Conservation (phyloP, 495 filamentous ascomycete genomes). For the Tuber microsphaerosporum region DNA sequence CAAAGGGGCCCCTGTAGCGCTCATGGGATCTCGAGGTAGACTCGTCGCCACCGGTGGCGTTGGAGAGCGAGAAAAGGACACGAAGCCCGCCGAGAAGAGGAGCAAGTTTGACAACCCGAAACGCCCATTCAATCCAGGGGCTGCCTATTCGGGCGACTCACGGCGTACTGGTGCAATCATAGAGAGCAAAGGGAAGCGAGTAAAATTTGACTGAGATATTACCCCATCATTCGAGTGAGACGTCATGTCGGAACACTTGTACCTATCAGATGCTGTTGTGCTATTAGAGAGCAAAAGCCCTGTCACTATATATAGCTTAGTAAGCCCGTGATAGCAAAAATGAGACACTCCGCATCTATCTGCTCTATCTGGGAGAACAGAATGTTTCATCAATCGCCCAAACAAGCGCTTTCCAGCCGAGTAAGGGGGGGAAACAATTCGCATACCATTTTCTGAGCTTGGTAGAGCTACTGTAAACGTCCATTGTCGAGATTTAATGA, state of each 20-base stretch:
- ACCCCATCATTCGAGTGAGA: neutral
- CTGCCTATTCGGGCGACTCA: constrained; percentile 45
- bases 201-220: constrained; percentile 56
- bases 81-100: constrained; percentile 39
- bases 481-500: neutral
- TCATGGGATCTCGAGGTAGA: constrained; percentile 32
- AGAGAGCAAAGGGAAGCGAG: constrained; percentile 73
- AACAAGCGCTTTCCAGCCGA: neutral
- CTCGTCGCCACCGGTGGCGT: constrained; percentile 17
- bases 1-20: constrained; percentile 24
- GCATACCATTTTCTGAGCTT: neutral
- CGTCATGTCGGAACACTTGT: neutral
- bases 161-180: constrained; percentile 70
- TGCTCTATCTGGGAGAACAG: neutral
- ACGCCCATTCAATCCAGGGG: constrained; percentile 47
- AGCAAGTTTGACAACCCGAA: constrained; percentile 40
- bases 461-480: neutral
- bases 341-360: neutral
- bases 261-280: neutral
- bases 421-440: neutral
- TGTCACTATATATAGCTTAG: neutral
- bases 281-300: neutral
- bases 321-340: neutral
- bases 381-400: neutral
- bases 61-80: constrained; percentile 17